Evolutionary conservation across 2,329 filamentous ascomycete species (phyloP).

Genomic region (Scleromitrula shiraiana): DNA sequence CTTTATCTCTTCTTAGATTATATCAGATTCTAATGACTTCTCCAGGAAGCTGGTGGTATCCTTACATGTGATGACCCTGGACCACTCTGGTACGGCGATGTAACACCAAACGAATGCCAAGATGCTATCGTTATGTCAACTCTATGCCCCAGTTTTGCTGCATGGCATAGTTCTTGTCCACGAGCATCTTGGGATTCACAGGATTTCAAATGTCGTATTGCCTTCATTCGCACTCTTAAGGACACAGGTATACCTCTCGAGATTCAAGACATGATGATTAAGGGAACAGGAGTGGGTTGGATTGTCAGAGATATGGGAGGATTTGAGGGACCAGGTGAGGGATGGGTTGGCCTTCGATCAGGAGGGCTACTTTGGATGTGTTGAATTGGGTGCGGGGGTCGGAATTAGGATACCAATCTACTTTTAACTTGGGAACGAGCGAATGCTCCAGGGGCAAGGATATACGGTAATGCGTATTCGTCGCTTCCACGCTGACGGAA

Average conservation of each 20-base stretch:
- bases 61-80: neutral
- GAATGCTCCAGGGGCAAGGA: slow-evolving; percentile 90
- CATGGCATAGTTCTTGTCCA: neutral
- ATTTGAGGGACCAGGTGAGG: slow-evolving; percentile 45
- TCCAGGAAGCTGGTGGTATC: neutral
- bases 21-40: neutral
- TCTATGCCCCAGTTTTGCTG: neutral
- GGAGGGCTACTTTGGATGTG: slow-evolving; percentile 40
- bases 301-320: slow-evolving; percentile 30
- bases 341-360: slow-evolving; percentile 45
- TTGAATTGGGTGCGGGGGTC: slow-evolving; percentile 31
- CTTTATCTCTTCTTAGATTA: neutral
- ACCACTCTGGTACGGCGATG: neutral
- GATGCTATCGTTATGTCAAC: neutral
- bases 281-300: neutral
- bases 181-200: neutral
- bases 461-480: slow-evolving; percentile 86
- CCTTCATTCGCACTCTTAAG: neutral
- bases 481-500: slow-evolving; percentile 89
- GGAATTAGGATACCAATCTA: slow-evolving; percentile 26
- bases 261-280: neutral
- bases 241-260: neutral
- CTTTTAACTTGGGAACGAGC: slow-evolving; percentile 26
- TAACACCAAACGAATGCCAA: neutral
- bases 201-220: neutral